Conservation (phyloP, 108 stramenopile species). For the Licmophora abbreviata region DNA sequence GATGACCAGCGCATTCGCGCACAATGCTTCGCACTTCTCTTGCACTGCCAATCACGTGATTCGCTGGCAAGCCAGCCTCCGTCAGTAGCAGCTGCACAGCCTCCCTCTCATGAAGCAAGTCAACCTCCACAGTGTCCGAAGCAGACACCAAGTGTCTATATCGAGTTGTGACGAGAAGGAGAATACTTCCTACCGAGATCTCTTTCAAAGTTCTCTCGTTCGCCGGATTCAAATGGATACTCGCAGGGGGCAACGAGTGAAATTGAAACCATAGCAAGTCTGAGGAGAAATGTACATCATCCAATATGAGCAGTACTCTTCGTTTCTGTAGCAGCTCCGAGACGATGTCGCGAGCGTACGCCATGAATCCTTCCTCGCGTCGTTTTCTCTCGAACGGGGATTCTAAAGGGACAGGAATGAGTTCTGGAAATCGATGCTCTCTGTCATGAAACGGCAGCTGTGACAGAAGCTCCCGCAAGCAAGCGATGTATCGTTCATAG, state of each 20-base stretch:
- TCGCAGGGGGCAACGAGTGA: too few species aligned
- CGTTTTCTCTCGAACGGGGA: constrained; percentile 28
- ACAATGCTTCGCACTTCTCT: constrained; percentile 36
- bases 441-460: constrained; percentile 37
- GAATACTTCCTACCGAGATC: constrained; percentile 28
- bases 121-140: constrained; percentile 45
- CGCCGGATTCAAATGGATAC: background rate
- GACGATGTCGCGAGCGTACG: constrained; percentile 48
- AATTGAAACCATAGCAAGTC: constrained; percentile 76
- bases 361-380: constrained; percentile 60
- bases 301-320: constrained; percentile 62
- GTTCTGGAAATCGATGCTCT: constrained; percentile 36
- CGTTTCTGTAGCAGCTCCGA: constrained; percentile 39
- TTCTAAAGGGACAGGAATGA: constrained; percentile 50
- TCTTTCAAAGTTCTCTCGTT: background rate
- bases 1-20: constrained; percentile 53
- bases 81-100: constrained; percentile 46
- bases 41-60: constrained; percentile 40
- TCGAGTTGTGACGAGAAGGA: constrained; percentile 50
- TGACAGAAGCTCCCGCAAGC: constrained; percentile 28
- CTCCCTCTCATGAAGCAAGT: constrained; percentile 49
- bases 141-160: constrained; percentile 31
- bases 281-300: constrained; percentile 55
- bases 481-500: constrained; percentile 42
- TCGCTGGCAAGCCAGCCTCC: constrained; percentile 45